Evolutionary conservation across 306 rosid genomes (phyloP).

Genomic region (Mucuna pruriens): DNA sequence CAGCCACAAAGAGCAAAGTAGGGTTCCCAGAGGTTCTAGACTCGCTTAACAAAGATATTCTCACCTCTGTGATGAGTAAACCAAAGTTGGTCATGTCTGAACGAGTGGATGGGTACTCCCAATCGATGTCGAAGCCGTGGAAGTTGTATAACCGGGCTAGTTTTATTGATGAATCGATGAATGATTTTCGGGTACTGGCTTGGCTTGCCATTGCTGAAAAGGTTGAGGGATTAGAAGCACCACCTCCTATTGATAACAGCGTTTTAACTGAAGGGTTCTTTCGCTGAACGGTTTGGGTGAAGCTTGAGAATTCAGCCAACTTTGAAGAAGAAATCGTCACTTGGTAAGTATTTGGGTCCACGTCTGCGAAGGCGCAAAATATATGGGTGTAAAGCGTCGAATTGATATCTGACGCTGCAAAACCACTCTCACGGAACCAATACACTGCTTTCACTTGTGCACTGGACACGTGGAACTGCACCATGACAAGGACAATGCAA

Average conservation of each 20-base stretch:
- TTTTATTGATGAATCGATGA: slow-evolving; percentile 47
- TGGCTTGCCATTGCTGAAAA: slow-evolving; percentile 34
- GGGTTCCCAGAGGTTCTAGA: slow-evolving; percentile 23
- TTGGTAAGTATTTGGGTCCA: slow-evolving; percentile 29
- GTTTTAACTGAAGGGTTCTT: slow-evolving; percentile 56
- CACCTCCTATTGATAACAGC: slow-evolving; percentile 55
- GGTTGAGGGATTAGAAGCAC: neutral
- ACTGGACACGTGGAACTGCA: slow-evolving; percentile 27
- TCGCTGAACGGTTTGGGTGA: slow-evolving; percentile 43
- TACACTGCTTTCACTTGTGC: slow-evolving; percentile 54
- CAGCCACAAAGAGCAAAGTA: slow-evolving; percentile 32
- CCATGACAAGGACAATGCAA: slow-evolving; percentile 24
- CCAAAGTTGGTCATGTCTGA: slow-evolving; percentile 42
- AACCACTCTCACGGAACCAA: slow-evolving; percentile 53
- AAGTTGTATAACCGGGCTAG: slow-evolving; percentile 41
- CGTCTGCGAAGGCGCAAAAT: slow-evolving; percentile 56
- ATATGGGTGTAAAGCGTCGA: slow-evolving; percentile 64
- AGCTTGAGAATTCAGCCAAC: slow-evolving; percentile 36
- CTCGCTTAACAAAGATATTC: slow-evolving; percentile 30
- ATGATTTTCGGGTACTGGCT: slow-evolving; percentile 24
- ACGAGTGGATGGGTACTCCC: slow-evolving; percentile 38
- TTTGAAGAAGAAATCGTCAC: slow-evolving; percentile 42
- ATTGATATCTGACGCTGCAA: slow-evolving; percentile 44
- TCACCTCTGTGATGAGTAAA: slow-evolving; percentile 41
- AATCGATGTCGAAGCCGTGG: slow-evolving; percentile 45